These are phyloP conservation scores for Rosa chinensis DNA, from an alignment of 306 rosid species.

Conservation along the genomic window DNA sequence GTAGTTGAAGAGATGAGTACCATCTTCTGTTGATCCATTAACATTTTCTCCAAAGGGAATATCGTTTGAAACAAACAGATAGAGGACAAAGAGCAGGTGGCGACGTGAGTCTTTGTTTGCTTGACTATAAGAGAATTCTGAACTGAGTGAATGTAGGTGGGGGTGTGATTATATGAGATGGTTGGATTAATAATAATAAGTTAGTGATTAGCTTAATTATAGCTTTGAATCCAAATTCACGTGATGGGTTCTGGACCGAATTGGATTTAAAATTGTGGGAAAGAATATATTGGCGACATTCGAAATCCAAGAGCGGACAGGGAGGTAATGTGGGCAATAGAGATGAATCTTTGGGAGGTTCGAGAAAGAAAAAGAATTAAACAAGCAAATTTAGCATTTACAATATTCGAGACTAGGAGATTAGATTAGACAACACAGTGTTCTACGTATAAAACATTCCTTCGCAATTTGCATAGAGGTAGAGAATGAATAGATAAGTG, in stretches of 20 bases:
- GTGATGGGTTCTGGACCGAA: conserved; percentile 60
- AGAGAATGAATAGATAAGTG: conserved; percentile 28
- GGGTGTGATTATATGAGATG: neutral
- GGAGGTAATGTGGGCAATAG: conserved; percentile 38
- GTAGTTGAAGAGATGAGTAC: conserved; percentile 46
- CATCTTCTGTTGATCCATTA: conserved; percentile 54
- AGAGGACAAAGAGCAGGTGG: conserved; percentile 73
- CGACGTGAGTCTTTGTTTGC: conserved; percentile 37
- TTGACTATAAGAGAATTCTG: conserved; percentile 11
- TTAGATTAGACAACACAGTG: neutral
- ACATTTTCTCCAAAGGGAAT: conserved; percentile 51
- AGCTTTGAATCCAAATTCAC: conserved; percentile 41
- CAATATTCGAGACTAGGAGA: conserved; percentile 16
- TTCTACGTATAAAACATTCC: conserved; percentile 45
- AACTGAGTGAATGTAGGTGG: neutral
- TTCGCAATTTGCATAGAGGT: conserved; percentile 26
- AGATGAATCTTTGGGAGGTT: conserved; percentile 65
- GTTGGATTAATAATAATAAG: conserved; percentile 5
- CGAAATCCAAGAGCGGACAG: conserved; percentile 60
- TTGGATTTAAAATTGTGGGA: conserved; percentile 39
- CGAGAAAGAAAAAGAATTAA: conserved; percentile 33
- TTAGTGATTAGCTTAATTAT: conserved; percentile 7
- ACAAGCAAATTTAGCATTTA: neutral
- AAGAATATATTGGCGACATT: conserved; percentile 49
- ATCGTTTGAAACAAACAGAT: conserved; percentile 61